Conservation (phyloP, 192 early-diverging fungal species). For the Gonapodya sp. region DNA sequence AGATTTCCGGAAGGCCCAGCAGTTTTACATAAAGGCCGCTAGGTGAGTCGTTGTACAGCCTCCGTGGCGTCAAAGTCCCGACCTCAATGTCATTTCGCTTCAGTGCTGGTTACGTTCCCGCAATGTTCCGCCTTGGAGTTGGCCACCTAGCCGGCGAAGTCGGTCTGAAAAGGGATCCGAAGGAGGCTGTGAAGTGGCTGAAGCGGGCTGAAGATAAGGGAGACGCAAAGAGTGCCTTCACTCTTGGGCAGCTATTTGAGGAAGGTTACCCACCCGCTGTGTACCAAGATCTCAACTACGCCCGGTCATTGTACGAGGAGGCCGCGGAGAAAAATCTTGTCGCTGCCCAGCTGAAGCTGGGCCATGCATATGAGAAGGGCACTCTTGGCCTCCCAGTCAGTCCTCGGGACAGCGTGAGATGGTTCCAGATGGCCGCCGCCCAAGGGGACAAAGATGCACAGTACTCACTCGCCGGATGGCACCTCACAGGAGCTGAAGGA, state of each 20-base stretch:
- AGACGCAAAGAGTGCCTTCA: slow-evolving; percentile 5
- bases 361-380: slow-evolving; percentile 10
- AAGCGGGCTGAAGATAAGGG: slow-evolving; percentile 9
- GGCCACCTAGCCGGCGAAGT: slow-evolving; percentile 3
- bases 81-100: too few species aligned
- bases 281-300: slow-evolving; percentile 5
- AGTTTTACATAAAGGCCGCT: slow-evolving; percentile 76
- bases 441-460: slow-evolving; percentile 12
- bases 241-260: slow-evolving; percentile 1
- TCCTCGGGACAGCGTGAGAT: slow-evolving; percentile 9
- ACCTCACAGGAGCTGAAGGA: slow-evolving; percentile 14
- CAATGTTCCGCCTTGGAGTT: slow-evolving; percentile 13
- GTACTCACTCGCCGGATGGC: slow-evolving; percentile 14
- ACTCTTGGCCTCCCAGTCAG: slow-evolving; percentile 4
- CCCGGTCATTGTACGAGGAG: slow-evolving; percentile 10
- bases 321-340: slow-evolving; percentile 9
- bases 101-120: slow-evolving; percentile 10
- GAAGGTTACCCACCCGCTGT: neutral
- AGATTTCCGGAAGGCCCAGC: slow-evolving; percentile 62
- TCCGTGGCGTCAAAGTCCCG: neutral
- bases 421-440: slow-evolving; percentile 2
- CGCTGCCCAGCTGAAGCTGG: slow-evolving; percentile 13
- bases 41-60: neutral
- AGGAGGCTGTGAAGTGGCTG: slow-evolving; percentile 17
- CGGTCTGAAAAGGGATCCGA: slow-evolving; percentile 12